Evolutionary conservation across 805 yeast genomes (phyloP).

Genomic region (Zygosaccharomyces gambellarensis): DNA sequence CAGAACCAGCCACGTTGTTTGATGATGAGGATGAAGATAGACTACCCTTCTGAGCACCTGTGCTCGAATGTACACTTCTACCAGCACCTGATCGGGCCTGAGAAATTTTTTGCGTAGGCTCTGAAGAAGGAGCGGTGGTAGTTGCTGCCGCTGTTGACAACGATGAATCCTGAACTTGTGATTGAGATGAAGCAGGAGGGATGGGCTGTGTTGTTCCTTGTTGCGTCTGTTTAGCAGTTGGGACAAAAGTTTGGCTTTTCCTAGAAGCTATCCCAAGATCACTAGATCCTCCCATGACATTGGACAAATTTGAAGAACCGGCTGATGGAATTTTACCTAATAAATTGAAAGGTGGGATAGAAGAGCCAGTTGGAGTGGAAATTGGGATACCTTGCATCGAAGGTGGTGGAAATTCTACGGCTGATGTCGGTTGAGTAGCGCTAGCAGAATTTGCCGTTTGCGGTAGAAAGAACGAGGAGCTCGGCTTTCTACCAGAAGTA

Average conservation of each 20-base stretch:
- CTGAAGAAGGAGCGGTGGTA: conserved; percentile 7
- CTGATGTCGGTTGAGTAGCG: conserved; percentile 4
- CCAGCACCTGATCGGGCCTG: conserved; percentile 17
- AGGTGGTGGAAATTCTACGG: conserved; percentile 11
- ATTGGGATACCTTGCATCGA: conserved; percentile 11
- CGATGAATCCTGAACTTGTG: conserved; percentile 10
- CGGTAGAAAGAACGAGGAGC: conserved; percentile 25
- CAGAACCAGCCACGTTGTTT: conserved; percentile 16
- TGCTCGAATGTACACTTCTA: conserved; percentile 16
- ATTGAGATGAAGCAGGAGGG: conserved; percentile 15
- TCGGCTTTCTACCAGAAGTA: conserved; percentile 22
- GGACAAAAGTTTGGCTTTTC: conserved; percentile 8
- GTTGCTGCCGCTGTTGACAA: conserved; percentile 3
- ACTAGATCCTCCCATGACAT: conserved; percentile 8
- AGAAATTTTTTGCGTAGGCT: conserved; percentile 20
- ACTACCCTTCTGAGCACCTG: conserved; percentile 20
- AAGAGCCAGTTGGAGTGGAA: conserved; percentile 10
- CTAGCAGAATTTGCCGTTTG: conserved; percentile 9
- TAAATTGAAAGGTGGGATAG: conserved; percentile 35
- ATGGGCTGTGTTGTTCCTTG: conserved; percentile 11
- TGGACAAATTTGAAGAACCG: conserved; percentile 25
- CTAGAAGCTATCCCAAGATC: conserved; percentile 11
- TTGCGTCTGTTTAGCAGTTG: conserved; percentile 22
- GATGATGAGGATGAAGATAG: conserved; percentile 32
- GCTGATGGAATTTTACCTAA: conserved; percentile 13